Base-by-base conservation (phyloP, 805 yeast species). In the Barnettozyma sp. region DNA sequence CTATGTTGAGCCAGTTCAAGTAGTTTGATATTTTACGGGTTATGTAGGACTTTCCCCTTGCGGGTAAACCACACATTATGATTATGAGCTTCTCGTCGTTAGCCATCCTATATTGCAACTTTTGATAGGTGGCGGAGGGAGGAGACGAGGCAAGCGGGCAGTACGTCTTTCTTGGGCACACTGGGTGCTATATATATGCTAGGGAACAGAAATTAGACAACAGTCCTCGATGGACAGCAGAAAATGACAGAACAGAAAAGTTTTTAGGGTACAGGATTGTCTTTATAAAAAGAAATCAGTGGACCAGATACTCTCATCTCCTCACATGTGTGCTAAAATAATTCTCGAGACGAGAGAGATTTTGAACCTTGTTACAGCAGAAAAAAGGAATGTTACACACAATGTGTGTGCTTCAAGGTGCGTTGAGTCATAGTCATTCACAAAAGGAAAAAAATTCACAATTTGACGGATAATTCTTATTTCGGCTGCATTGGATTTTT, bases 31-130 rank as follows among this genome's bases (percentile, higher is more conserved):
- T 56, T 52, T 78, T 77, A 48, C 74, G 76, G 22, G 86, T 77
- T 43, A 78, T 75, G 54, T 77, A 78, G 5, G 81, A 73, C 55
- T 78, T 78, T 11, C 86, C 86, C 42, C 84, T 60, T 6, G 86
- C 86, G 14, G 86, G 86, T 23, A 78, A 63, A 1, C 86, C 86
- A 9, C 79, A 84, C 78, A 80, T 76, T 8, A 78, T 76, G 38
- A 78, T 76, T 18, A 78, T 78, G 37, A 76, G 59, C 50, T 75
- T 76, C 15, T 42, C 43, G 28, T 40, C 26, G 16, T 10, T 22
- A n/a, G n/a, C 21, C 20, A 24, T 20, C 18, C 18, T 27, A 15
- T 22, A 22, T 22, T 22, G n/a, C 12, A 22, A 22, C 24, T 8
- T 22, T 22, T 9, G 24, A 22, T 22, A 22, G 12, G 24, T 8